These are phyloP conservation scores for Fusarium sp. DNA, from an alignment of 2,329 filamentous ascomycete genomes.

Conservation along the genomic window DNA sequence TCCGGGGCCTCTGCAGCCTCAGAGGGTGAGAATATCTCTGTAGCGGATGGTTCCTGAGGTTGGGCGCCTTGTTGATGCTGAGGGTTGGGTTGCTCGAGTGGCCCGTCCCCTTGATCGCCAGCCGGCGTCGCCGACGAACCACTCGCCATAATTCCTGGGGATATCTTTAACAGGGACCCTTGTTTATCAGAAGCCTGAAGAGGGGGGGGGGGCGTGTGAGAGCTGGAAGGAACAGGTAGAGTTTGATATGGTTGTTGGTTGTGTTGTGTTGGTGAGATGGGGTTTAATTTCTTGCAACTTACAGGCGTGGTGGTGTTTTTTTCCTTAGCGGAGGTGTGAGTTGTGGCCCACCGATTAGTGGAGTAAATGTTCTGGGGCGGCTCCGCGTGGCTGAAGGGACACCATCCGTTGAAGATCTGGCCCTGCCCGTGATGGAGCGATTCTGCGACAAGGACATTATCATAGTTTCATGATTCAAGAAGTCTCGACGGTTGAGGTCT, in stretches of 20 bases:
- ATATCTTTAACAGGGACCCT: not conserved
- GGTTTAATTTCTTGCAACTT: slow-evolving; percentile 33
- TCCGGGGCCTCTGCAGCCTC: slow-evolving; percentile 54
- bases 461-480: slow-evolving; percentile 13
- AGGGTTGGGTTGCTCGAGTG: slow-evolving; percentile 21
- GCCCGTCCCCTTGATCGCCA: slow-evolving; percentile 31
- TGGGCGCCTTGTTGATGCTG: slow-evolving; percentile 26
- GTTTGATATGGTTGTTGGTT: not conserved
- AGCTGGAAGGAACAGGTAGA: not conserved
- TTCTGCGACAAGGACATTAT: not conserved
- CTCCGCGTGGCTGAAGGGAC: slow-evolving; percentile 27
- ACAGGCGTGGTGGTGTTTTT: not conserved
- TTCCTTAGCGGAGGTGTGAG: not conserved
- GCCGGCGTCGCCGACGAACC: slow-evolving; percentile 41
- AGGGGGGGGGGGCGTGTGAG: not conserved
- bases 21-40: slow-evolving; percentile 30
- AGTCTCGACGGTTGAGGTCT: not conserved
- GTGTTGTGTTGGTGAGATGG: not conserved
- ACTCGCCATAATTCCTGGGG: slow-evolving; percentile 37
- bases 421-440: not conserved
- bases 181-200: not conserved
- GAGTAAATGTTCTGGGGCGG: slow-evolving; percentile 21
- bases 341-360: slow-evolving; percentile 30
- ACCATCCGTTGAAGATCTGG: not conserved
- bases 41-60: slow-evolving; percentile 11